phyloP scores from a whole-genome alignment of 129 eudicot species.

The Sambucus nigra region DNA sequence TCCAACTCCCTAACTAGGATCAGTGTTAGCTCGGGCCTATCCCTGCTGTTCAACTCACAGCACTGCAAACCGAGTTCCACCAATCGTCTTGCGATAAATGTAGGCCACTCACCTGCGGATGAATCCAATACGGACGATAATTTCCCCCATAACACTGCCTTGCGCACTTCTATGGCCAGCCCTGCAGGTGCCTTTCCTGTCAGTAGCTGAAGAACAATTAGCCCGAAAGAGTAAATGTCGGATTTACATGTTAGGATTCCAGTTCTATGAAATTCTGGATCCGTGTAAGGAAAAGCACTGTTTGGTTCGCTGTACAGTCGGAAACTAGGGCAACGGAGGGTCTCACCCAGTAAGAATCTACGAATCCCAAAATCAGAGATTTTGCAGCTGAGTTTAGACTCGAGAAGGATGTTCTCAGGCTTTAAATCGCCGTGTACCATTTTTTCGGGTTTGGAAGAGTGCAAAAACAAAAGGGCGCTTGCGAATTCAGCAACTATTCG shows the following conservation, averaged over 20 bases:
- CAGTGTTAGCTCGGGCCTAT: constrained; percentile 45
- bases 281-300: constrained; percentile 49
- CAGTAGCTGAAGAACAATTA: constrained; percentile 60
- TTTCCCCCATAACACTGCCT: constrained; percentile 32
- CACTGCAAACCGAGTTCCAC: constrained; percentile 67
- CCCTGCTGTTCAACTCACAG: constrained; percentile 56
- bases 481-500: constrained; percentile 65
- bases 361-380: constrained; percentile 50
- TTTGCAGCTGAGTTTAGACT: constrained; percentile 47
- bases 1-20: constrained; percentile 54
- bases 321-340: constrained; percentile 57
- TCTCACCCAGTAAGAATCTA: constrained; percentile 34
- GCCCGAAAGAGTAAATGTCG: constrained; percentile 68
- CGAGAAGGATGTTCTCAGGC: constrained; percentile 58
- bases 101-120: constrained; percentile 80
- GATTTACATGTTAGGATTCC: constrained; percentile 51
- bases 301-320: constrained; percentile 34
- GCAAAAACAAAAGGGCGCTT: constrained; percentile 54
- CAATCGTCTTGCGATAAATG: constrained; percentile 53
- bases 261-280: constrained; percentile 56
- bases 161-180: constrained; percentile 35
- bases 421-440: constrained; percentile 58
- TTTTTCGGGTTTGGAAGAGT: constrained; percentile 48
- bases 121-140: constrained; percentile 48
- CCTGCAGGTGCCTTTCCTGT: constrained; percentile 45